These are phyloP conservation scores for Kodamaea restingae DNA, from an alignment of 805 yeast genomes.

Conservation along the genomic window DNA sequence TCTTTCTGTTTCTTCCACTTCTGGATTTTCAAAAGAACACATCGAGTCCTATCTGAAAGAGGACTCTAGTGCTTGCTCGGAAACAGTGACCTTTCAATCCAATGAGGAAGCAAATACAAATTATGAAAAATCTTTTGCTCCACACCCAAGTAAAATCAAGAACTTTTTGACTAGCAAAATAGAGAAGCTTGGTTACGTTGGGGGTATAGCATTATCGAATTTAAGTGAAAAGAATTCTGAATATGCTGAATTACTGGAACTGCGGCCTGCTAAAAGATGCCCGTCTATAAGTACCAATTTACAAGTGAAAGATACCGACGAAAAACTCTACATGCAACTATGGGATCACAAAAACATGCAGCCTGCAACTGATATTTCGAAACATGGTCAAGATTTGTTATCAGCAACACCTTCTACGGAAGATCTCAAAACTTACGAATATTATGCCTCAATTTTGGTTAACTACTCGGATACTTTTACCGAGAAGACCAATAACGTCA, in stretches of 20 bases:
- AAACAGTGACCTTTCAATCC: background rate
- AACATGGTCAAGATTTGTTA: background rate
- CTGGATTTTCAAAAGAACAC: background rate
- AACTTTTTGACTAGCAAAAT: slow-evolving; percentile 22
- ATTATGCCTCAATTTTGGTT: slow-evolving; percentile 10
- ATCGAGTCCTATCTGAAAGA: background rate
- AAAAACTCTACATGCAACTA: slow-evolving; percentile 6
- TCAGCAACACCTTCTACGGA: slow-evolving; percentile 2
- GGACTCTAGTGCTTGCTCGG: background rate
- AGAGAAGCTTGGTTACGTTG: slow-evolving; percentile 19
- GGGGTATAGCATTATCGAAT: slow-evolving; percentile 1
- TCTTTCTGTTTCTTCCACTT: background rate
- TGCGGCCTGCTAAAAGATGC: background rate
- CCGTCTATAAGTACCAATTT: background rate
- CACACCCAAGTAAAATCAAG: slow-evolving; percentile 20
- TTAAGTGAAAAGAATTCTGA: slow-evolving; percentile 1
- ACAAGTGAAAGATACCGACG: slow-evolving; percentile 4
- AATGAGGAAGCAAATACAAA: background rate
- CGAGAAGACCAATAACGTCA: background rate
- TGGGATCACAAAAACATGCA: slow-evolving; percentile 4
- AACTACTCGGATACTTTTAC: slow-evolving; percentile 1
- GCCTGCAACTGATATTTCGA: background rate
- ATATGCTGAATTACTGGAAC: background rate
- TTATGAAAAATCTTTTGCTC: slow-evolving; percentile 8
- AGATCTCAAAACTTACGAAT: slow-evolving; percentile 15